Base-by-base conservation (phyloP, 2,329 filamentous ascomycete species). In the Aspergillus sp. region DNA sequence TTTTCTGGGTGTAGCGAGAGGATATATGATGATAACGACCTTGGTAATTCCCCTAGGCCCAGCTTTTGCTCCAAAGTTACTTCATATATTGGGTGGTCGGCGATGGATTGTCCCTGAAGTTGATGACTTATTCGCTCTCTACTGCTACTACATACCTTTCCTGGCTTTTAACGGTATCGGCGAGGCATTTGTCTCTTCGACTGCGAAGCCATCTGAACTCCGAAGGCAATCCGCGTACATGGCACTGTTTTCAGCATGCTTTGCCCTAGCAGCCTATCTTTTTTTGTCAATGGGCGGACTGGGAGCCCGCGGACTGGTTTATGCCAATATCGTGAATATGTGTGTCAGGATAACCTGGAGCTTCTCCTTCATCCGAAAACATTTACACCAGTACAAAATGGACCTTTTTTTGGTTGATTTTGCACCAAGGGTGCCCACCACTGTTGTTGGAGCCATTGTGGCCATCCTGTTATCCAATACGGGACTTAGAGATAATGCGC, bases 311-410 rank as follows among this genome's bases (percentile, higher is more conserved):
- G 95, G 95, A 0, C 78, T 99, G 44, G 91, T 99, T 0, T 83
- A 85, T 64, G 93, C 93, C 52, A 99, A 98, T 72, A 87, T 85
- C 46, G 85, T 96, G 66, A 98, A 97, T 71, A 96, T 99, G 93
- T 76, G 78, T 0, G 85, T 93, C 66, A 85, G 95, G 60, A 96
- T 96, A 57, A 60, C 85, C 7, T 99, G 92, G 90, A 95, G 92
- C 68, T 75, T 78, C 17, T 69, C 72, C 45, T 99, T 96, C 70
- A 90, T 97, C 56, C 77, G 73, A 35, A 64, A 72, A 0, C 96
- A 87, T 71, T 87, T 96, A 59, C 66, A 57, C 5, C 70, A 69
- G 15, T 76, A 82, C 44, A 79, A 76, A 2, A 73, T 72, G 7
- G 63, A 64, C 4, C 76, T 87, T 27, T 66, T 69, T 40, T 60